These are phyloP conservation scores for Ustilago xerochloae DNA, from an alignment of 1,284 basidiomycete species.

Conservation along the genomic window DNA sequence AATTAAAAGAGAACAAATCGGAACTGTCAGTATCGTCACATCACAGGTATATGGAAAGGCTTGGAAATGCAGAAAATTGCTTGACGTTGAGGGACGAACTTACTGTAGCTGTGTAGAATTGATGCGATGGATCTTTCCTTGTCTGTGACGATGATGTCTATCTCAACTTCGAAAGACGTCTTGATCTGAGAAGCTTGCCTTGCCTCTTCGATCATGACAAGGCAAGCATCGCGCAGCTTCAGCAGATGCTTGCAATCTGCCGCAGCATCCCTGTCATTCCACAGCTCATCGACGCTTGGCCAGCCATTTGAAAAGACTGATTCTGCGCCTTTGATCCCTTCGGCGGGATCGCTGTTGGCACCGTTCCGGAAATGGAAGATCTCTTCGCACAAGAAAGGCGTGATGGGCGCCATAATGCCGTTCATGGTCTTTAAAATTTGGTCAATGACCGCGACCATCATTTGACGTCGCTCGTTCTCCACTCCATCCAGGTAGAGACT, in stretches of 20 bases:
- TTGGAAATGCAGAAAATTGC: too few relatives aligned
- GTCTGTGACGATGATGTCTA: constrained; percentile 28
- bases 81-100: neutral
- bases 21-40: neutral
- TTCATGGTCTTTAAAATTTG: constrained; percentile 79
- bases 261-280: constrained; percentile 29
- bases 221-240: constrained; percentile 33
- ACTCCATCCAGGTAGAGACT: constrained; percentile 81
- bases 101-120: neutral
- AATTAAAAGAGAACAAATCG: neutral
- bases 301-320: constrained; percentile 61
- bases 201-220: constrained; percentile 51
- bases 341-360: constrained; percentile 46
- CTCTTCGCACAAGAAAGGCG: constrained; percentile 93
- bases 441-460: constrained; percentile 78
- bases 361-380: constrained; percentile 73
- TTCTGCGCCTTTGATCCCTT: constrained; percentile 9
- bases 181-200: constrained; percentile 43
- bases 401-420: constrained; percentile 83
- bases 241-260: constrained; percentile 30
- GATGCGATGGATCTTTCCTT: neutral
- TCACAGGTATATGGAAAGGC: too few relatives aligned
- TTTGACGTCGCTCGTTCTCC: constrained; percentile 74
- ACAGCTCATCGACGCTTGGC: constrained; percentile 33
- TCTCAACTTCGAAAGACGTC: constrained; percentile 51